phyloP scores from a whole-genome alignment of 2,329 filamentous ascomycete species.

The Xylaria arbuscula region DNA sequence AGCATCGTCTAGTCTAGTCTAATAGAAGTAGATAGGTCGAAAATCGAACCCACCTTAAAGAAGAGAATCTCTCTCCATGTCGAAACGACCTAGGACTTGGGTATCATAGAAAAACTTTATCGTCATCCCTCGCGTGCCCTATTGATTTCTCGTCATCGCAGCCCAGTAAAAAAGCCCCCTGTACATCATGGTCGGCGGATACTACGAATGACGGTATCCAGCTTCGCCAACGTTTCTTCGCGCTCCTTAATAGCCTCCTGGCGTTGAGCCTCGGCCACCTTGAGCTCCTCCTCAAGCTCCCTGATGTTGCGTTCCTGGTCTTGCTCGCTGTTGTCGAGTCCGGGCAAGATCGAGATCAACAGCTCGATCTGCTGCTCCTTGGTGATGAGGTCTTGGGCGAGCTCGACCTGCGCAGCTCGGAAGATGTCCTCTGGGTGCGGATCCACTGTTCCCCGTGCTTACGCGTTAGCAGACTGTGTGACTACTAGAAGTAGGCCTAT shows the following conservation, averaged over 20 bases:
- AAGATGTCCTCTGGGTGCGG: conserved; percentile 73
- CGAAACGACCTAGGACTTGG: conserved; percentile 37
- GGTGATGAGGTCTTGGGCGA: conserved; percentile 79
- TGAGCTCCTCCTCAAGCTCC: conserved; percentile 73
- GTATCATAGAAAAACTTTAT: conserved; percentile 41
- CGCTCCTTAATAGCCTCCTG: conserved; percentile 72
- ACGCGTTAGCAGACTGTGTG: conserved; percentile 20
- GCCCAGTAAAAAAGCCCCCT: neutral
- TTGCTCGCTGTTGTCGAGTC: conserved; percentile 80
- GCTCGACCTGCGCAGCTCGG: conserved; percentile 73
- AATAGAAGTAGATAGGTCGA: neutral
- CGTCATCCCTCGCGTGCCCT: neutral
- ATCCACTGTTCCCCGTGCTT: conserved; percentile 59
- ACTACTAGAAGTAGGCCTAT: neutral
- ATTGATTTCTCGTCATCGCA: neutral
- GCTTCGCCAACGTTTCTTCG: conserved; percentile 67
- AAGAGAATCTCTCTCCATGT: conserved; percentile 10
- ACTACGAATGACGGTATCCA: conserved; percentile 71
- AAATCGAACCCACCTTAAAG: neutral
- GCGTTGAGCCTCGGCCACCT: conserved; percentile 70
- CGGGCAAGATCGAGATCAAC: conserved; percentile 79
- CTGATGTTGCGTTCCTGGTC: conserved; percentile 77
- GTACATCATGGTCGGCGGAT: conserved; percentile 60
- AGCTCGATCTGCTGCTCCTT: conserved; percentile 87
- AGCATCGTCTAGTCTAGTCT: neutral